Evolutionary conservation across 768 basidiomycete genomes (phyloP).

Genomic region (Kwoniella mangroviensis): DNA sequence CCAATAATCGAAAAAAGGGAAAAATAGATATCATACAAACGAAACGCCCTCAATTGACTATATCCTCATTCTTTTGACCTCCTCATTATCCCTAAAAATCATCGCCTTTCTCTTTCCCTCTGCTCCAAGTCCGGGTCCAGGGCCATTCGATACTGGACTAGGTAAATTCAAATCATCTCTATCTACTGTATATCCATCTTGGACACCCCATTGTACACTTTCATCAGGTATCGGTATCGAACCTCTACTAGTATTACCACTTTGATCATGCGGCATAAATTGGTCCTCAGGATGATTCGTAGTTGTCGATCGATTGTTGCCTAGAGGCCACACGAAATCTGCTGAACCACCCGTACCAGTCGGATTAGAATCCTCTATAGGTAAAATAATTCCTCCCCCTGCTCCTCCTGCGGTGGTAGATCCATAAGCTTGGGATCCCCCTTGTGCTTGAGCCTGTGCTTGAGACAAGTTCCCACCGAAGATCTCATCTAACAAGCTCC

Average conservation of each 20-base stretch:
- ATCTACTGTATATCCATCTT: slow-evolving; percentile 11
- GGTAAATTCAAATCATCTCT: slow-evolving; percentile 14
- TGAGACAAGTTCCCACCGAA: slow-evolving; percentile 28
- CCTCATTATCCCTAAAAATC: background rate
- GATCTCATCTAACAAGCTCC: slow-evolving; percentile 45
- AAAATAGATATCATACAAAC: too few relatives aligned
- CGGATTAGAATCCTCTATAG: background rate
- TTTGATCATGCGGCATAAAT: background rate
- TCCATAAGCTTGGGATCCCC: background rate
- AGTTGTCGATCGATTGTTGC: background rate
- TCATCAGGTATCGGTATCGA: background rate
- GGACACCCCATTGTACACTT: slow-evolving; percentile 1
- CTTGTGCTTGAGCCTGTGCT: background rate
- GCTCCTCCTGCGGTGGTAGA: background rate
- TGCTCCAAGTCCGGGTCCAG: background rate
- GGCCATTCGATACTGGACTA: slow-evolving; percentile 7
- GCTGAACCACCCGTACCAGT: background rate
- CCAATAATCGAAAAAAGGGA: background rate
- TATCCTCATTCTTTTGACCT: background rate
- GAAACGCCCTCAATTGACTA: background rate
- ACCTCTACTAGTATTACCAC: background rate
- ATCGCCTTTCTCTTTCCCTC: background rate
- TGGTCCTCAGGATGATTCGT: background rate
- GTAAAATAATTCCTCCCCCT: background rate
- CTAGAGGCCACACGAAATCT: slow-evolving; percentile 15